phyloP scores from a whole-genome alignment of 805 yeast species.

The Nakazawaea ishiwadae region DNA sequence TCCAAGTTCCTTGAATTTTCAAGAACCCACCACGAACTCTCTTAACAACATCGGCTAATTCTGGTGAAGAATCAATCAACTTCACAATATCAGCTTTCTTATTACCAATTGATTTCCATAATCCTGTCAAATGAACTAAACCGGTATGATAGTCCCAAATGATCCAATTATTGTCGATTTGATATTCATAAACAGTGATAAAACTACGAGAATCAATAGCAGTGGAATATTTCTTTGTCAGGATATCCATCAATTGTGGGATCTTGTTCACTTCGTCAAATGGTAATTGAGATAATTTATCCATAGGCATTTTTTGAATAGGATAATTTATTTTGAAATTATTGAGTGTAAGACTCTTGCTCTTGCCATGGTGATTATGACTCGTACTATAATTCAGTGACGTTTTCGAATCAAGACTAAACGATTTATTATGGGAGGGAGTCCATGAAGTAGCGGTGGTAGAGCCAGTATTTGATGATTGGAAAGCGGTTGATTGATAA shows the following conservation, averaged over 20 bases:
- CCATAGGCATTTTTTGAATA: slow-evolving; percentile 17
- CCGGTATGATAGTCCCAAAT: slow-evolving; percentile 87
- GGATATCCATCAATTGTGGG: slow-evolving; percentile 17
- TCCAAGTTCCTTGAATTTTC: slow-evolving; percentile 94
- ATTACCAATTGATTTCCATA: slow-evolving; percentile 75
- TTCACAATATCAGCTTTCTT: slow-evolving; percentile 74
- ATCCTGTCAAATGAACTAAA: slow-evolving; percentile 80
- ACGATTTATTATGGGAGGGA: slow-evolving; percentile 1
- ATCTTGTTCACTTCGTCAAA: slow-evolving; percentile 19
- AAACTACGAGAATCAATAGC: slow-evolving; percentile 67
- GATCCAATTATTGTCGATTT: slow-evolving; percentile 64
- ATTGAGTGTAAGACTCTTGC: not conserved
- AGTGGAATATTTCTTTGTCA: slow-evolving; percentile 58
- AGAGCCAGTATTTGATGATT: no score
- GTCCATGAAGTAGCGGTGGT: not conserved
- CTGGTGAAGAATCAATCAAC: slow-evolving; percentile 61
- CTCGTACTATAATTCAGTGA: no score
- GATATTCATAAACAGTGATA: slow-evolving; percentile 69
- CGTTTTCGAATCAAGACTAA: slow-evolving; percentile 1
- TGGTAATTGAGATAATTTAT: slow-evolving; percentile 15
- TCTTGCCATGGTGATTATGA: slow-evolving; percentile 1
- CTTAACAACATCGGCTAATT: slow-evolving; percentile 54
- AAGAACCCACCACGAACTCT: slow-evolving; percentile 88
- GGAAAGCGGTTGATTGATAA: no score
- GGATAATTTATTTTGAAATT: slow-evolving; percentile 20